Evolutionary conservation across 805 yeast species (phyloP), one percentile per base, ranked within the genome.

Genomic region (Tetrapisispora fleetii): DNA sequence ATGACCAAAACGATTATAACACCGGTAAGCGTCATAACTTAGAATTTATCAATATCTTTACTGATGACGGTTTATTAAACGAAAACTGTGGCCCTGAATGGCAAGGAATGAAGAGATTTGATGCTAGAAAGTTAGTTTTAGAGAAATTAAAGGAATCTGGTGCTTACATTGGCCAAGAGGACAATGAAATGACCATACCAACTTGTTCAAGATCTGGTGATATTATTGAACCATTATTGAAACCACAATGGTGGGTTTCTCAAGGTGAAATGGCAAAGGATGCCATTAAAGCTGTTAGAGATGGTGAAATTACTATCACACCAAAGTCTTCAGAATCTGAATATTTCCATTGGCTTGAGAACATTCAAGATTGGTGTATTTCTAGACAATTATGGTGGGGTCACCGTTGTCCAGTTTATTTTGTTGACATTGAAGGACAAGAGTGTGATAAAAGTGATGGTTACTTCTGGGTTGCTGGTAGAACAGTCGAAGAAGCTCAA

Each of bases 181-280:
- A 89, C 67, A 91, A 93, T 65, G 95, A 93, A 69, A 93, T 93
- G 99, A 77, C 89, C 22, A 80, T 93, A 53, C 99, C 99, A 57
- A 70, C 78, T 47, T 93, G 99, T 72, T 86, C 93, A 39, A 85
- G 97, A 79, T 88, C 97, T 28, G 97, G 97, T 57, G 99, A 93
- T 70, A 75, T 93, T 54, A 90, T 93, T 62, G 99, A 93, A 74
- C 99, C 99, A 47, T 74, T 87, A 63, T 76, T 93, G 72, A 93
- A 93, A 73, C 99, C 99, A 52, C 99, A 93, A 74, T 93, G 99
- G 99, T 93, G 97, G 97, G 97, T 93, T 56, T 73, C 86, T 52
- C 96, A 90, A 72, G 76, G 76, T 60, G 85, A 81, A 49, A 85
- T 88, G 85, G 99, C 98, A 46, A 73, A 76, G 55, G 88, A 77